Percentiles rank a stretch among this genome's conserved stretches.
Conservation (phyloP, 176 grass and related monocot genomes). For the Musa troglodytarum region DNA sequence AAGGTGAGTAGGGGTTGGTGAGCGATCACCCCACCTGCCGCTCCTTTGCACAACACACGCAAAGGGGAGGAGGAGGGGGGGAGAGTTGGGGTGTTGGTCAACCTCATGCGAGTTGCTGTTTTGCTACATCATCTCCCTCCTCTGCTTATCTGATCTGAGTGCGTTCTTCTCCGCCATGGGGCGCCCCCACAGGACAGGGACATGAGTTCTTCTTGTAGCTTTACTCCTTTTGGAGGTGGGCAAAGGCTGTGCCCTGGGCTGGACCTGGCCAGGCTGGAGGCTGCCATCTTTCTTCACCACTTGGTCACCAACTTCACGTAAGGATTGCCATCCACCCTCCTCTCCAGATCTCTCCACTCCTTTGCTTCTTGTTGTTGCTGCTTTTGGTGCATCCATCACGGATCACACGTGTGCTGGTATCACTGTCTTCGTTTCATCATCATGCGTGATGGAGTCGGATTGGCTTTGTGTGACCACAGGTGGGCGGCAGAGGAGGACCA, state of each 20-base stretch:
- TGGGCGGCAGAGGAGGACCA: slow-evolving; percentile 90
- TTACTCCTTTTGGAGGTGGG: slow-evolving; percentile 96
- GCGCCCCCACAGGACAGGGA: slow-evolving; percentile 62
- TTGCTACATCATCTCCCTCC: not conserved
- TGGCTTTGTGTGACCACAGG: slow-evolving; percentile 27
- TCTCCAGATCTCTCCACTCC: too few species aligned
- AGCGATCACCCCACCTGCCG: not conserved
- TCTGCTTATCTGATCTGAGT: not conserved
- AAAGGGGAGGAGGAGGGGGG: too few species aligned
- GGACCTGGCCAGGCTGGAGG: slow-evolving; percentile 96
- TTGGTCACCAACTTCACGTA: slow-evolving; percentile 96
- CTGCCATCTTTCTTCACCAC: slow-evolving; percentile 97
- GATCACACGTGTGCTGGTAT: not conserved
- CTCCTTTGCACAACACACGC: not conserved
- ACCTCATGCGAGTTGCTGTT: not conserved
- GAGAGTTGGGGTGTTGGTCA: not conserved
- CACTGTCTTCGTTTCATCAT: not conserved
- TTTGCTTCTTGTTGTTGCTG: not conserved
- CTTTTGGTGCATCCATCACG: not conserved
- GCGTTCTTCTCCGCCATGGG: not conserved
- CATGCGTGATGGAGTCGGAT: not conserved
- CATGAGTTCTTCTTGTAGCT: slow-evolving; percentile 57
- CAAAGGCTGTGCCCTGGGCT: slow-evolving; percentile 94
- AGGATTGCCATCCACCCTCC: not conserved
- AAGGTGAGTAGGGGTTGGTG: slow-evolving; percentile 44